Evolutionary conservation across 495 filamentous ascomycete species (phyloP).

Genomic region (Penicillium ochrochloron): DNA sequence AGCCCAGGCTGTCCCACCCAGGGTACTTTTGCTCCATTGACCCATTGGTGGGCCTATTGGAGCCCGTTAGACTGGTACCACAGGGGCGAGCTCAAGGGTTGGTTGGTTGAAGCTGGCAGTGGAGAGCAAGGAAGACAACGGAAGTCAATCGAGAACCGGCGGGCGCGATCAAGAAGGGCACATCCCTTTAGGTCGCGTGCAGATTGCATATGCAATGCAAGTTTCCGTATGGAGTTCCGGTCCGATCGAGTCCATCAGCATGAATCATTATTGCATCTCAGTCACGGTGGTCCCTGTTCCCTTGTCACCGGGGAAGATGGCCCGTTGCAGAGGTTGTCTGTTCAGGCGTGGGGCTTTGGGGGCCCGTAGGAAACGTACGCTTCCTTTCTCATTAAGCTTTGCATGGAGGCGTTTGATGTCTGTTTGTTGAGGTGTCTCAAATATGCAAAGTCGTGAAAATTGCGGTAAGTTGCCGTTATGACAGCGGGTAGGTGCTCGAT

Average conservation of each 20-base stretch:
- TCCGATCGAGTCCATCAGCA: conserved; percentile 26
- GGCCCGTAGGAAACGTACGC: conserved; percentile 1
- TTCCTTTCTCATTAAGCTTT: conserved; percentile 6
- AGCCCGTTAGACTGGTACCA: neutral
- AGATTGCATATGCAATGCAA: conserved; percentile 36
- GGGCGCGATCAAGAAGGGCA: conserved; percentile 5
- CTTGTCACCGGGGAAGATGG: conserved; percentile 13
- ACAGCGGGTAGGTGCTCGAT: conserved; percentile 12
- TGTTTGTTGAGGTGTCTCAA: neutral
- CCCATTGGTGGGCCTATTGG: neutral
- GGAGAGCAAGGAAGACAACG: conserved; percentile 7
- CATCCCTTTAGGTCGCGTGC: conserved; percentile 29
- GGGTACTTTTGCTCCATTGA: conserved; percentile 19
- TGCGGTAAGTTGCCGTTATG: neutral
- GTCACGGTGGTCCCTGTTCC: neutral
- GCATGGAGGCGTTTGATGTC: neutral
- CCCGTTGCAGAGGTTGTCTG: neutral
- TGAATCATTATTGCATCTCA: neutral
- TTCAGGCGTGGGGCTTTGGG: neutral
- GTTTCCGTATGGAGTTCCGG: conserved; percentile 29
- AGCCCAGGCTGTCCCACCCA: conserved; percentile 2
- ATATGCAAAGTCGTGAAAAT: neutral
- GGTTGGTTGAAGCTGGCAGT: conserved; percentile 5
- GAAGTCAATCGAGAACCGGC: conserved; percentile 13
- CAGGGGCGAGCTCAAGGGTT: neutral